Conservation (phyloP, 2,329 filamentous ascomycete species). For the Pleurostoma richardsiae region DNA sequence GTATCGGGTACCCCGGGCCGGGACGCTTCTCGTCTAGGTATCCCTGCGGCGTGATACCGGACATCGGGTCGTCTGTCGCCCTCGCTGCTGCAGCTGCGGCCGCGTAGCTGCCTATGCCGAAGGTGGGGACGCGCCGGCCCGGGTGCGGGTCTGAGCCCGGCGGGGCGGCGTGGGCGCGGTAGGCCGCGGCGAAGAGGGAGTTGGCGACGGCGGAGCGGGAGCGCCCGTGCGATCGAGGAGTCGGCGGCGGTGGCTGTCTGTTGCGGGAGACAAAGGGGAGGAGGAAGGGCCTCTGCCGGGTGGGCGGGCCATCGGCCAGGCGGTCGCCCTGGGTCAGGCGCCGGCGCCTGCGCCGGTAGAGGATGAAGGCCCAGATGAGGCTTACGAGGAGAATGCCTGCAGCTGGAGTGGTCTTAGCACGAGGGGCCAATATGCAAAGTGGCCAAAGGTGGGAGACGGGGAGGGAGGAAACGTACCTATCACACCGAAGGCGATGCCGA, state of each 20-base stretch:
- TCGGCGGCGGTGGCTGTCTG: neutral
- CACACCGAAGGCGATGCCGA: constrained; percentile 6
- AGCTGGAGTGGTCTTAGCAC: constrained; percentile 1
- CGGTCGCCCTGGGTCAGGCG: neutral
- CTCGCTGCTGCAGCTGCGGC: neutral
- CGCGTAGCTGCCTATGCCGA: neutral
- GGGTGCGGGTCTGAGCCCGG: neutral
- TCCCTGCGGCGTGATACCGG: neutral
- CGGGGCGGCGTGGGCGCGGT: neutral
- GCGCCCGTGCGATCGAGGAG: neutral
- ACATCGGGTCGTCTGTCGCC: neutral
- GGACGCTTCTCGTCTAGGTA: constrained; percentile 7
- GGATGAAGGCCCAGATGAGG: constrained; percentile 2
- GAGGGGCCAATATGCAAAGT: neutral
- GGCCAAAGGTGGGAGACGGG: neutral
- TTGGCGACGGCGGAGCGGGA: neutral
- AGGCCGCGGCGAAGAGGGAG: neutral
- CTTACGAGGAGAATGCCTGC: constrained; percentile 6
- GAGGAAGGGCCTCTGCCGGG: neutral
- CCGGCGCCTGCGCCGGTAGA: constrained; percentile 4
- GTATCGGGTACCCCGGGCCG: constrained; percentile 1
- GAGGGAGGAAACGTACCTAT: constrained; percentile 1
- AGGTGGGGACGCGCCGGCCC: neutral
- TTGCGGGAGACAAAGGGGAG: neutral
- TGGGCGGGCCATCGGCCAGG: neutral